phyloP scores from a whole-genome alignment of 352 stramenopile genomes.

The Pythium vanterpoolii region DNA sequence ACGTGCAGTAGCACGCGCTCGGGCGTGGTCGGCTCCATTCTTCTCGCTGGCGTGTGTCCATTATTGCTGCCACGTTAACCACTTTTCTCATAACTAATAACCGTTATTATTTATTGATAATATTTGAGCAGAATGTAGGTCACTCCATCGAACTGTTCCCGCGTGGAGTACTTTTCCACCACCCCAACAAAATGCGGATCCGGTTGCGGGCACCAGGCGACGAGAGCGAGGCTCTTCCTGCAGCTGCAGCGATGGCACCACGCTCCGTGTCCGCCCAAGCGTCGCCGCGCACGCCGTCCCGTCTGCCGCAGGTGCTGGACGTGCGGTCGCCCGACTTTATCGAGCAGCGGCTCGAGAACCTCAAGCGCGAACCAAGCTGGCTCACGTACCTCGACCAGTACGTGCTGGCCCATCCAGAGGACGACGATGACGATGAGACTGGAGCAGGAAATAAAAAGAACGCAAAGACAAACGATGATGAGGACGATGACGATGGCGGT shows the following conservation, averaged over 20 bases:
- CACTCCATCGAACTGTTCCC: neutral
- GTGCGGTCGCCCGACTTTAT: slow-evolving; percentile 81
- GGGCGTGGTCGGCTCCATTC: slow-evolving; percentile 20
- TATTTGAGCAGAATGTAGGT: neutral
- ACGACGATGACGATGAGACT: slow-evolving; percentile 23
- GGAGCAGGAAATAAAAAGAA: neutral
- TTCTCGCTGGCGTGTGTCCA: neutral
- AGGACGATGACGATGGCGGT: neutral
- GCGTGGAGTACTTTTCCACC: neutral
- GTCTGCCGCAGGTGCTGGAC: slow-evolving; percentile 50
- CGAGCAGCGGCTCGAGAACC: slow-evolving; percentile 81
- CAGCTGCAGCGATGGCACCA: slow-evolving; percentile 8
- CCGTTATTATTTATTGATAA: slow-evolving; percentile 6
- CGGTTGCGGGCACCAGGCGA: slow-evolving; percentile 67
- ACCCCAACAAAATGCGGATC: slow-evolving; percentile 37
- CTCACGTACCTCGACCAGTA: slow-evolving; percentile 69
- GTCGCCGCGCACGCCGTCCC: slow-evolving; percentile 18
- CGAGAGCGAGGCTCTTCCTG: slow-evolving; percentile 22
- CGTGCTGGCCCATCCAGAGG: slow-evolving; percentile 53
- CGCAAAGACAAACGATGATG: neutral
- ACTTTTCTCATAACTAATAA: neutral
- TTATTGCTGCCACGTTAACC: neutral
- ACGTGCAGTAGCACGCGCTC: slow-evolving; percentile 43
- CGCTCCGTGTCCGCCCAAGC: slow-evolving; percentile 21
- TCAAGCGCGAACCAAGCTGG: slow-evolving; percentile 72